Evolutionary conservation across 2,329 filamentous ascomycete genomes (phyloP).

Genomic region (Xylaria sp.): DNA sequence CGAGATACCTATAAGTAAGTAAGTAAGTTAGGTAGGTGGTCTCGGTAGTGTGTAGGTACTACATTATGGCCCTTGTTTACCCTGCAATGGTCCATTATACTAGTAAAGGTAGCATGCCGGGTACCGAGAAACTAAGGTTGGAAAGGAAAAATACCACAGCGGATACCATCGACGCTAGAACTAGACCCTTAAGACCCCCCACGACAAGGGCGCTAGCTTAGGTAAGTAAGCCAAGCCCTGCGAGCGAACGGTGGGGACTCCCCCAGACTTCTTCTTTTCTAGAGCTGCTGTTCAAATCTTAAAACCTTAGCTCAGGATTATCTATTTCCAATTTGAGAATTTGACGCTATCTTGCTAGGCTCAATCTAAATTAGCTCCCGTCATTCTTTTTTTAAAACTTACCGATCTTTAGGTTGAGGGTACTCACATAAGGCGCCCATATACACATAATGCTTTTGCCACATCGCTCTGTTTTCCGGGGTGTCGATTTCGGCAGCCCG

Average conservation of each 20-base stretch:
- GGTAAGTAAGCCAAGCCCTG: neutral
- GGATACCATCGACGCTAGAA: neutral
- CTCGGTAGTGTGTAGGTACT: neutral
- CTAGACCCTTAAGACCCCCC: neutral
- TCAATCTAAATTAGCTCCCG: constrained; percentile 8
- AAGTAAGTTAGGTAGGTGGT: neutral
- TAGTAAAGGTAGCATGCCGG: constrained; percentile 6
- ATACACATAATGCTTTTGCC: neutral
- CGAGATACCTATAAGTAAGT: neutral
- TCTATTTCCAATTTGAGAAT: constrained; percentile 17
- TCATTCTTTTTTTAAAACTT: neutral
- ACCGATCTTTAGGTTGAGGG: neutral
- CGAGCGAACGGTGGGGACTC: constrained; percentile 2
- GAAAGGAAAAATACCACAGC: neutral
- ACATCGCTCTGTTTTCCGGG: neutral
- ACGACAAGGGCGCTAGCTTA: neutral
- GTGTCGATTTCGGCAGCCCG: constrained; percentile 15
- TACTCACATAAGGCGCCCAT: neutral
- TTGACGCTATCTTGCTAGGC: neutral
- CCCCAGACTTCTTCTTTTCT: neutral
- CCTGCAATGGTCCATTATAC: constrained; percentile 18
- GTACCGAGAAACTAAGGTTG: constrained; percentile 7
- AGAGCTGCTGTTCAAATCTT: neutral
- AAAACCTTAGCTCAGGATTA: neutral
- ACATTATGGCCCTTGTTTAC: neutral